phyloP scores from a whole-genome alignment of 208 protist species.

The Leishmania turanica region DNA sequence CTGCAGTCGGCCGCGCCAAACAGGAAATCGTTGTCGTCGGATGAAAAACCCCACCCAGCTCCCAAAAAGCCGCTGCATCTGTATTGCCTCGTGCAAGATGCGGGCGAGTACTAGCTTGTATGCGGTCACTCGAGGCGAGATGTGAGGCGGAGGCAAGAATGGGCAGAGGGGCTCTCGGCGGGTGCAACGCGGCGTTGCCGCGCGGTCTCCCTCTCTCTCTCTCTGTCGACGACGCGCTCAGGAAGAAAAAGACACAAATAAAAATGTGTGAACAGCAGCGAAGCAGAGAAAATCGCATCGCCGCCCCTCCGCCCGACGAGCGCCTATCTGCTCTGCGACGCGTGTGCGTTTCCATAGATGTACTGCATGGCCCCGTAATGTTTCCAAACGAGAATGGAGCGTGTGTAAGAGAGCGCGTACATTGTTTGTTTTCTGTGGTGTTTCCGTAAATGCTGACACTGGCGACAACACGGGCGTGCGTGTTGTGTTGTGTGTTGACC shows the following conservation, averaged over 20 bases:
- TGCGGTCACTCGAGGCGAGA: not conserved
- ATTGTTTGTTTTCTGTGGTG: not conserved
- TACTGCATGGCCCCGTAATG: not conserved
- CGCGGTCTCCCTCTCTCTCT: not conserved
- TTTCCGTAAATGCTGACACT: not conserved
- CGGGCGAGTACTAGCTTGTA: conserved; percentile 45
- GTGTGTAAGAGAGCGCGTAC: not conserved
- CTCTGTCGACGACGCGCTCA: not conserved
- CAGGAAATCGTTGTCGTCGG: not conserved
- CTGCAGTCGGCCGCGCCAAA: not conserved
- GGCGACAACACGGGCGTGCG: not conserved
- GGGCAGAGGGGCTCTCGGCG: not conserved
- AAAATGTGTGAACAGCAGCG: not conserved
- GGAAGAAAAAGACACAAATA: not conserved
- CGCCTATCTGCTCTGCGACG: not conserved
- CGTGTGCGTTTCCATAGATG: not conserved
- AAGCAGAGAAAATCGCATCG: not conserved
- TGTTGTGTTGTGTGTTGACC: not conserved
- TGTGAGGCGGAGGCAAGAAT: not conserved
- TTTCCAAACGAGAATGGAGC: not conserved
- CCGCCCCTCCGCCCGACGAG: not conserved
- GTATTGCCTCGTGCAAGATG: conserved; percentile 82
- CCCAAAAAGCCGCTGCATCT: conserved; percentile 36
- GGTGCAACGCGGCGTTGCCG: not conserved
- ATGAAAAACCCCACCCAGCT: not conserved